Percentiles rank a stretch among this genome's conserved stretches.
Conservation (phyloP, 495 filamentous ascomycete genomes). For the Pyrenula aspistea region DNA sequence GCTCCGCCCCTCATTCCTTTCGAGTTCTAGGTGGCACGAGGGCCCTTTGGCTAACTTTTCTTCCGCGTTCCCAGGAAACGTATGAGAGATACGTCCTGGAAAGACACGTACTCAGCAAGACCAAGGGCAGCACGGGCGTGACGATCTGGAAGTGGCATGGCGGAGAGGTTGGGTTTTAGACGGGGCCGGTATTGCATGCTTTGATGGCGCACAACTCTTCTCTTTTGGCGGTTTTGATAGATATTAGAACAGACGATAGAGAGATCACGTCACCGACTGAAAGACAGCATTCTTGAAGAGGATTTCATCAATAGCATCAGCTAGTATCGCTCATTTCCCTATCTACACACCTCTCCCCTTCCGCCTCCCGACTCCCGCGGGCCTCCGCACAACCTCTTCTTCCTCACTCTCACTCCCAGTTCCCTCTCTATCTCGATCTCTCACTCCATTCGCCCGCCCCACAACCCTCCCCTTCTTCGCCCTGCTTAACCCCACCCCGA, state of each 20-base stretch:
- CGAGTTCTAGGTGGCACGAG: no score
- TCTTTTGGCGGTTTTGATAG: no score
- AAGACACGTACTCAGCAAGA: neutral
- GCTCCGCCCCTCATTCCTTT: no score
- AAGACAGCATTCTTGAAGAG: no score
- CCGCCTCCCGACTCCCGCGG: conserved; percentile 16
- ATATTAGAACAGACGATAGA: no score
- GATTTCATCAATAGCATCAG: no score
- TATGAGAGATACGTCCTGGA: neutral
- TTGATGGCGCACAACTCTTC: no score
- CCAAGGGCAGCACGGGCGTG: neutral
- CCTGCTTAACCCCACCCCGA: conserved; percentile 30
- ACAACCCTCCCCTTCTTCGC: conserved; percentile 30
- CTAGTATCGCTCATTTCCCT: conserved; percentile 3
- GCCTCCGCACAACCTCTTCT: conserved; percentile 10
- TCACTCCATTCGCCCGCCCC: neutral
- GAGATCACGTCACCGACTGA: no score
- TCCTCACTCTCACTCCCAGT: conserved; percentile 7
- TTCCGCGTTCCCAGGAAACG: conserved; percentile 8
- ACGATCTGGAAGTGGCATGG: neutral
- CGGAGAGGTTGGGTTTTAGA: neutral
- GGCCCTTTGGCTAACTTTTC: no score
- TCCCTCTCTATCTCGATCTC: neutral
- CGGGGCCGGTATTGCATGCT: no score
- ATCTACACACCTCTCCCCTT: conserved; percentile 12